A percentile compares a stretch with the other conserved stretches of the same genome.
These are phyloP conservation scores for Pilobolus umbonatus DNA, from an alignment of 192 early-diverging fungal species.

Conservation along the genomic window DNA sequence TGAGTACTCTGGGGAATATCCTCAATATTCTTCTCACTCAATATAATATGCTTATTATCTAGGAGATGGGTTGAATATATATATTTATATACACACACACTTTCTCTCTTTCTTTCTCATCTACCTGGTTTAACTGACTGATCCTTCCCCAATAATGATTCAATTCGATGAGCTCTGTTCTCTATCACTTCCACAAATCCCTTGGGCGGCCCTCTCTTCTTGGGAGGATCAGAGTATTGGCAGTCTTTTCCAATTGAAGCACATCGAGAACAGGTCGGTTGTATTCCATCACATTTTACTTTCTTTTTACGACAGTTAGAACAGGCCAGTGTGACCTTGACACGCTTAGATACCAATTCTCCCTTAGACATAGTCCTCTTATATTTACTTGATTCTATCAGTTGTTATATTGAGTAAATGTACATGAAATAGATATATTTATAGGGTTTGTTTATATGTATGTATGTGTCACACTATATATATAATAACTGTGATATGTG, in stretches of 20 bases:
- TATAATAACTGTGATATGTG: too few relatives aligned
- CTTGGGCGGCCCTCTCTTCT: constrained; percentile 73
- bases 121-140: neutral
- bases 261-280: constrained; percentile 66
- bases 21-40: too few relatives aligned
- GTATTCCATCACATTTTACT: constrained; percentile 75
- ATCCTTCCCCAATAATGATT: constrained; percentile 49
- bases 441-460: too few relatives aligned
- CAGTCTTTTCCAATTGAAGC: constrained; percentile 56
- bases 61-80: neutral
- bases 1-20: too few relatives aligned
- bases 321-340: constrained; percentile 37
- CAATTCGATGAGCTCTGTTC: constrained; percentile 63
- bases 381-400: too few relatives aligned
- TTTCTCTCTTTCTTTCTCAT: too few relatives aligned
- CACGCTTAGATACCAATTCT: too few relatives aligned
- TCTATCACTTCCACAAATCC: constrained; percentile 81
- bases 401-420: too few relatives aligned
- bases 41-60: neutral
- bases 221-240: constrained; percentile 28
- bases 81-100: constrained; percentile 1
- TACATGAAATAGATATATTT: too few relatives aligned
- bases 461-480: too few relatives aligned
- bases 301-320: constrained; percentile 69
- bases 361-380: too few relatives aligned